Conservation (phyloP, 345 rosid species). For the Arabis alpina region DNA sequence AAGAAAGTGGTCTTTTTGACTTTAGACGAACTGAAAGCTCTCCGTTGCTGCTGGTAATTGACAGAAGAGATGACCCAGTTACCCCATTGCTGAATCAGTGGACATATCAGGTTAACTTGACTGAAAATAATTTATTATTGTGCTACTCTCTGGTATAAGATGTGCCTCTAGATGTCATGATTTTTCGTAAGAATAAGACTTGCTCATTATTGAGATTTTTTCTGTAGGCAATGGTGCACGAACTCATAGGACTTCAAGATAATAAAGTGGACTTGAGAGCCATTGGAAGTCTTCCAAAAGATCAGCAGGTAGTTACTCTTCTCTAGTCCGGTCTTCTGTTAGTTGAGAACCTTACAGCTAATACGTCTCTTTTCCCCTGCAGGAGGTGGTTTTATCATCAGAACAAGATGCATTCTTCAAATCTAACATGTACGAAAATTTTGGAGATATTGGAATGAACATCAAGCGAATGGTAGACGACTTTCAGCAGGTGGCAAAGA, state of each 20-base stretch:
- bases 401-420: constrained; percentile 93
- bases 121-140: neutral
- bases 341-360: constrained; percentile 25
- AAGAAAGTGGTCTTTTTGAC: constrained; percentile 94
- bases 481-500: constrained; percentile 94
- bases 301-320: constrained; percentile 71
- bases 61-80: constrained; percentile 97
- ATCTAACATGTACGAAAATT: constrained; percentile 90
- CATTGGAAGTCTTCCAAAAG: constrained; percentile 68
- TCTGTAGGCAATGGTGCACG: constrained; percentile 95
- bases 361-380: constrained; percentile 32
- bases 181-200: constrained; percentile 20
- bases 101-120: constrained; percentile 85
- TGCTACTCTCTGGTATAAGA: constrained; percentile 22
- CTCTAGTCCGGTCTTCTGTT: constrained; percentile 1
- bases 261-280: constrained; percentile 90
- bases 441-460: constrained; percentile 98
- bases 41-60: constrained; percentile 80
- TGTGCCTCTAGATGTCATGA: constrained; percentile 28
- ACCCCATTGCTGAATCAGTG: constrained; percentile 96
- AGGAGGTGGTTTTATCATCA: constrained; percentile 97
- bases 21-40: constrained; percentile 93
- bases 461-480: constrained; percentile 98
- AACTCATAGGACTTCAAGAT: constrained; percentile 87
- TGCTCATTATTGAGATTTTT: constrained; percentile 36